Conservation (phyloP, 2,329 filamentous ascomycete genomes). For the Fusarium devonianum region DNA sequence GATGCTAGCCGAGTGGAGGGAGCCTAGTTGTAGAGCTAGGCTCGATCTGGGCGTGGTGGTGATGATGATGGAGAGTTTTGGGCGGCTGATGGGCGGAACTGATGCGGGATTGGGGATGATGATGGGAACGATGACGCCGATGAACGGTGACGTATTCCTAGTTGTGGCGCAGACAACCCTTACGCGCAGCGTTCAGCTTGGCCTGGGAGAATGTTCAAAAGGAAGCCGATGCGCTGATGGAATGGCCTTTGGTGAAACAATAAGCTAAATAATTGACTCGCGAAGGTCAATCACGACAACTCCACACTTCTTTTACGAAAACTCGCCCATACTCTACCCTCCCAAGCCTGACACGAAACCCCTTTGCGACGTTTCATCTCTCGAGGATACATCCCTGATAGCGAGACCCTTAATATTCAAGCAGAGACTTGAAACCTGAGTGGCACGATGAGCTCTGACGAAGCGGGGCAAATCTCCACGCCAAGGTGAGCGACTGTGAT, state of each 20-base stretch:
- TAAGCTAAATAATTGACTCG: too few species aligned
- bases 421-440: constrained; percentile 26
- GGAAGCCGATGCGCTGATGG: constrained; percentile 10
- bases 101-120: not conserved
- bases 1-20: constrained; percentile 7
- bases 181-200: constrained; percentile 17
- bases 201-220: constrained; percentile 3
- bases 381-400: too few species aligned
- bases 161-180: constrained; percentile 28
- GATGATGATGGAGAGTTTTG: constrained; percentile 15
- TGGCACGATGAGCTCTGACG: constrained; percentile 38
- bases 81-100: constrained; percentile 5
- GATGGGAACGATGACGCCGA: constrained; percentile 31
- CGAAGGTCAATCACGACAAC: not conserved
- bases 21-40: constrained; percentile 16
- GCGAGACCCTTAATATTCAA: not conserved
- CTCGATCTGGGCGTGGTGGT: constrained; percentile 20
- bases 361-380: constrained; percentile 12
- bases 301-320: not conserved
- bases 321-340: not conserved
- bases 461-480: constrained; percentile 30
- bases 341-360: not conserved
- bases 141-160: constrained; percentile 36
- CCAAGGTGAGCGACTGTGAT: constrained; percentile 25
- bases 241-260: too few species aligned